Evolutionary conservation across 495 filamentous ascomycete species (phyloP).

Genomic region (Annulohypoxylon stygium): DNA sequence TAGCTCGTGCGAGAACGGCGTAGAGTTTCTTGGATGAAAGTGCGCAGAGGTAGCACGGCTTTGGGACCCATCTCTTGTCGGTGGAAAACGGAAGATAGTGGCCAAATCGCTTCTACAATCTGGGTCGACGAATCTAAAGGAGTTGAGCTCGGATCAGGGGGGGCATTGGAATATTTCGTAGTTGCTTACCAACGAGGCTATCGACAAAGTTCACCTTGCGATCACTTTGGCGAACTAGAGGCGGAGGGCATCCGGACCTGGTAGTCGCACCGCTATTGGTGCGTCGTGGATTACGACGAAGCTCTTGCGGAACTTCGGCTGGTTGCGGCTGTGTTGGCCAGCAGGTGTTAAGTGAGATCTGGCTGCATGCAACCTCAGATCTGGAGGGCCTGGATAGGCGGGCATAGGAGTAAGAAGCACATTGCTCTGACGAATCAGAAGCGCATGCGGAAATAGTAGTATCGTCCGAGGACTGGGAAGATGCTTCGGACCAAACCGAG

Average conservation of each 20-base stretch:
- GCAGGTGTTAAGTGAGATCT: conserved; percentile 27
- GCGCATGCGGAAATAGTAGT: conserved; percentile 63
- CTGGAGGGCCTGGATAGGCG: conserved; percentile 27
- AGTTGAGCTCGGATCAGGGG: conserved; percentile 44
- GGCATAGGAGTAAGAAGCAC: conserved; percentile 54
- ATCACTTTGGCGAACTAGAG: conserved; percentile 89
- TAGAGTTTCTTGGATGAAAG: conserved; percentile 97
- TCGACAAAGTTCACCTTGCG: conserved; percentile 97
- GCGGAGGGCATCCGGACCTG: conserved; percentile 78
- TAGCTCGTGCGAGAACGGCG: conserved; percentile 95
- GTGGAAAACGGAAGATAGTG: conserved; percentile 73
- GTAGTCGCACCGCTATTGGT: conserved; percentile 67
- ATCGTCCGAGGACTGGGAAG: conserved; percentile 68
- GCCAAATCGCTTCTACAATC: conserved; percentile 98
- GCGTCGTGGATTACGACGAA: conserved; percentile 86
- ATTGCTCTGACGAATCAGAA: conserved; percentile 56
- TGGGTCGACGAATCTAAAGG: conserved; percentile 92
- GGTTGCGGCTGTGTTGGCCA: conserved; percentile 49
- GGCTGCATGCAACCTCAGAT: conserved; percentile 30
- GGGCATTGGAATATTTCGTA: conserved; percentile 42
- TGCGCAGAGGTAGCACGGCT: conserved; percentile 88
- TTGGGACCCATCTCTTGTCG: conserved; percentile 69
- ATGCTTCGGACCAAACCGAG: conserved; percentile 84
- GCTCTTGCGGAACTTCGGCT: conserved; percentile 70
- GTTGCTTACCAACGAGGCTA: conserved; percentile 93